Evolutionary conservation across 129 eudicot genomes (phyloP), one percentile per base, ranked within the genome.

Genomic region (Arctium lappa): DNA sequence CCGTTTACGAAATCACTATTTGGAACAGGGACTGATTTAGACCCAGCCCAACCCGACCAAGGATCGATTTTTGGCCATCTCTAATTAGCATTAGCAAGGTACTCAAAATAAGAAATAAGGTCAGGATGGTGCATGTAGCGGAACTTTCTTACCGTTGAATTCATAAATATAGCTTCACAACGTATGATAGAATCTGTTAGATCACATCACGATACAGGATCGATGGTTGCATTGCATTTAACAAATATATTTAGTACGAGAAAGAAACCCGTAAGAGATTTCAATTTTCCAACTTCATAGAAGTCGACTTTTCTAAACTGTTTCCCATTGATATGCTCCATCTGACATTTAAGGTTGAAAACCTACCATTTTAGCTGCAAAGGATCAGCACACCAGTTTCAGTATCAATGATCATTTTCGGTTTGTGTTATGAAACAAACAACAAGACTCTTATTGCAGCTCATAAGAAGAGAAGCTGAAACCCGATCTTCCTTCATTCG

Each of bases 401-500:
- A 81, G 74, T 62, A 30, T 31, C 13, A 34, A 56, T 10, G 56
- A 53, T 72, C 37, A 32, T 48, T 44, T 32, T 32, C n/a, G 71
- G 70, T 32, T 74, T 68, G 42, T 42, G 40, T 44, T 71, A 36
- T 80, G 73, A 36, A 69, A 50, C n/a, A 53, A 62, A 79, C 32
- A 82, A 66, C 69, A 8, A 27, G 38, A 31, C 74, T 76, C 80
- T 82, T 80, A 94, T 84, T 89, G 97, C 90, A 94, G 81, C 84
- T 88, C 96, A 34, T 92, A 92, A 29, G 93, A 88, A 6, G 97
- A 91, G 87, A 92, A 94, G 82, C 98, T 92, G 87, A 89, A 94
- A 79, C 97, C 98, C 2, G 85, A 63, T 82, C 94, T 87, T 77
- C 91, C 94, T 56, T 91, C 98, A 56, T 89, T 89, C 18, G 89